Evolutionary conservation across 352 stramenopile species (phyloP).

Genomic region (Phytophthora hybrid): DNA sequence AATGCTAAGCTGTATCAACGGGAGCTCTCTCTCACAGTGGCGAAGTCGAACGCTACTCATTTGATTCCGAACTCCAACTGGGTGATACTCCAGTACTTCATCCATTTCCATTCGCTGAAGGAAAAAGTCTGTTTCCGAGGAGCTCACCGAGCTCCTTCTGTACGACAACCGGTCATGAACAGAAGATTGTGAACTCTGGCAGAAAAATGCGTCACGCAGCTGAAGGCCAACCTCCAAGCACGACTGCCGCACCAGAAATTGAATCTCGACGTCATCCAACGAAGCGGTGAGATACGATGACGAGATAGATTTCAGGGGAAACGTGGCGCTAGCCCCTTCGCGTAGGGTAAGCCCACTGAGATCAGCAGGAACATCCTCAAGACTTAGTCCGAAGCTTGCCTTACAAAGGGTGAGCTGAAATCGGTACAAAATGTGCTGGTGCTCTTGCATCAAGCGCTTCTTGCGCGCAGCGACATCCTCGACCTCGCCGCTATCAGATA

Average conservation of each 20-base stretch:
- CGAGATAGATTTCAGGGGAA: slow-evolving; percentile 8
- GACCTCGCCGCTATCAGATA: slow-evolving; percentile 30
- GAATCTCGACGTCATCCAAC: slow-evolving; percentile 73
- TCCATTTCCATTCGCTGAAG: slow-evolving; percentile 82
- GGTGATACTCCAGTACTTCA: slow-evolving; percentile 75
- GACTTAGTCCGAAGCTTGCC: slow-evolving; percentile 60
- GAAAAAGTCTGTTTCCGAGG: slow-evolving; percentile 56
- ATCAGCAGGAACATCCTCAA: slow-evolving; percentile 43
- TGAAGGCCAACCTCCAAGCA: slow-evolving; percentile 77
- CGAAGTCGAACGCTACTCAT: slow-evolving; percentile 82
- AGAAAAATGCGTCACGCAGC: slow-evolving; percentile 77
- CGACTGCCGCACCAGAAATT: slow-evolving; percentile 71
- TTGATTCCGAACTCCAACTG: slow-evolving; percentile 57
- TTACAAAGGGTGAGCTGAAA: slow-evolving; percentile 71
- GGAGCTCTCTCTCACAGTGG: slow-evolving; percentile 72
- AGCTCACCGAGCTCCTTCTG: slow-evolving; percentile 30
- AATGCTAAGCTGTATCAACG: slow-evolving; percentile 72
- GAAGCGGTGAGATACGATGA: slow-evolving; percentile 53
- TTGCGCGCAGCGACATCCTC: slow-evolving; percentile 31
- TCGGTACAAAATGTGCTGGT: slow-evolving; percentile 83
- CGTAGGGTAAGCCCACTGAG: slow-evolving; percentile 16
- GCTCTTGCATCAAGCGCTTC: slow-evolving; percentile 44
- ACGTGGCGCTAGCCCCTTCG: slow-evolving; percentile 16
- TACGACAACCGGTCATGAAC: slow-evolving; percentile 21
- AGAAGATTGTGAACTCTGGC: slow-evolving; percentile 38